These are phyloP conservation scores for Fistulinella prunicolor DNA, from an alignment of 768 basidiomycete species.

Conservation along the genomic window DNA sequence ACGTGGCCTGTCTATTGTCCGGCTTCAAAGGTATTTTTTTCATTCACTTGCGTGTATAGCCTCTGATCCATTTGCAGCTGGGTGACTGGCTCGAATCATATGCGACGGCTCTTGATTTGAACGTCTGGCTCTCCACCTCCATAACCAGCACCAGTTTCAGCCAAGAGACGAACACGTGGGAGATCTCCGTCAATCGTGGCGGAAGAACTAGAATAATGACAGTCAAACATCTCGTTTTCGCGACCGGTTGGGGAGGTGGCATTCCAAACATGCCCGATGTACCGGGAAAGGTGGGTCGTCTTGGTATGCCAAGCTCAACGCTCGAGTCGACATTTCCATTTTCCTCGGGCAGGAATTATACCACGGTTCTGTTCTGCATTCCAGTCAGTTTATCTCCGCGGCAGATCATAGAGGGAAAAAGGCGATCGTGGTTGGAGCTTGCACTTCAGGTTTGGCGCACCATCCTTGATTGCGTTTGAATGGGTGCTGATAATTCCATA, in stretches of 20 bases:
- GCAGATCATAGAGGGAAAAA: constrained; percentile 55
- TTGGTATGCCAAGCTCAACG: not conserved
- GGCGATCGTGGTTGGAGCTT: constrained; percentile 61
- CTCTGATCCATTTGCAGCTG: constrained; percentile 35
- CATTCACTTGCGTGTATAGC: not conserved
- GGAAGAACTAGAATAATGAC: constrained; percentile 32
- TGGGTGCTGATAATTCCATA: constrained; percentile 5
- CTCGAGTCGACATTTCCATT: not conserved
- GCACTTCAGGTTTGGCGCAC: constrained; percentile 47
- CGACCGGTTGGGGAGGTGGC: constrained; percentile 51
- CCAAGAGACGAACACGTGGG: constrained; percentile 40
- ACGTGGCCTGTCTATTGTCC: constrained; percentile 53
- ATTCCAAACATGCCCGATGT: constrained; percentile 44
- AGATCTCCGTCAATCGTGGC: constrained; percentile 35
- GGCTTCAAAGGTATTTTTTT: constrained; percentile 42
- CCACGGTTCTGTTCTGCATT: constrained; percentile 53
- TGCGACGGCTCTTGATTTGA: constrained; percentile 53
- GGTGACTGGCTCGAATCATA: constrained; percentile 66
- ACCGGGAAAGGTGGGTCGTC: constrained; percentile 37
- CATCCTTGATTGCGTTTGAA: constrained; percentile 2
- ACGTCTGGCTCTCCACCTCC: constrained; percentile 54
- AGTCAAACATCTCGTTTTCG: constrained; percentile 53
- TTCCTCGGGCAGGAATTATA: constrained; percentile 41
- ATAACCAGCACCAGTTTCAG: constrained; percentile 36
- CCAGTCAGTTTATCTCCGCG: constrained; percentile 45